Percentiles rank a stretch among this genome's conserved stretches.
phyloP scores from a whole-genome alignment of 1,284 basidiomycete species.

The Grifola frondosa region DNA sequence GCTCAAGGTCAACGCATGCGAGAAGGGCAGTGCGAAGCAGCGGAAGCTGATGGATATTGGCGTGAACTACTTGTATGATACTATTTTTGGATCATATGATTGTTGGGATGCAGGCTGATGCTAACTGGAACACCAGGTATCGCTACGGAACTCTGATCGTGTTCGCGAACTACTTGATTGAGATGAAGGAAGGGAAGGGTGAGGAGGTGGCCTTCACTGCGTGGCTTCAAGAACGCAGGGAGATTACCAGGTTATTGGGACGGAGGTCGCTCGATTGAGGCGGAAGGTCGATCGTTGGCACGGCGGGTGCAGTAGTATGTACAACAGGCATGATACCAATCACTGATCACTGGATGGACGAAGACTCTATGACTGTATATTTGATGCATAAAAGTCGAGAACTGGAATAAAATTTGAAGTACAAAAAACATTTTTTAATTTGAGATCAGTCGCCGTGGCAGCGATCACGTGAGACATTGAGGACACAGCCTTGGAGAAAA shows the following conservation, averaged over 20 bases:
- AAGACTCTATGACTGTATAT: no score
- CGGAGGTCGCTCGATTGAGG: conserved; percentile 67
- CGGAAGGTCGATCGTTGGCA: no score
- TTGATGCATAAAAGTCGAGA: no score
- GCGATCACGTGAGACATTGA: conserved; percentile 24
- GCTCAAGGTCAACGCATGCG: conserved; percentile 82
- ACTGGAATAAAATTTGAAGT: no score
- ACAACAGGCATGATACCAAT: no score
- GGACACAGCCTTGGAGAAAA: conserved; percentile 18
- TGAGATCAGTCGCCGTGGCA: conserved; percentile 26
- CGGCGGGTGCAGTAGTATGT: no score
- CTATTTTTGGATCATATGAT: conserved; percentile 8
- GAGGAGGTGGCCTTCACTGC: conserved; percentile 66
- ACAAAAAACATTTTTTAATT: no score
- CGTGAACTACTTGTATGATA: conserved; percentile 77
- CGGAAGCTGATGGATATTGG: conserved; percentile 72
- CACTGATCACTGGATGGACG: no score
- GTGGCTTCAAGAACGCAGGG: conserved; percentile 82
- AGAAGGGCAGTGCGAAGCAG: conserved; percentile 77
- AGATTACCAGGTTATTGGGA: conserved; percentile 79
- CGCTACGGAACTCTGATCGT: conserved; percentile 93
- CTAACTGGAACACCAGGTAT: conserved; percentile 42
- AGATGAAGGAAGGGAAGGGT: conserved; percentile 54
- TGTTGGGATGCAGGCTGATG: conserved; percentile 13
- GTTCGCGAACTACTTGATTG: conserved; percentile 94